phyloP scores from a whole-genome alignment of 805 yeast species.

The Candida yuanshanica region DNA sequence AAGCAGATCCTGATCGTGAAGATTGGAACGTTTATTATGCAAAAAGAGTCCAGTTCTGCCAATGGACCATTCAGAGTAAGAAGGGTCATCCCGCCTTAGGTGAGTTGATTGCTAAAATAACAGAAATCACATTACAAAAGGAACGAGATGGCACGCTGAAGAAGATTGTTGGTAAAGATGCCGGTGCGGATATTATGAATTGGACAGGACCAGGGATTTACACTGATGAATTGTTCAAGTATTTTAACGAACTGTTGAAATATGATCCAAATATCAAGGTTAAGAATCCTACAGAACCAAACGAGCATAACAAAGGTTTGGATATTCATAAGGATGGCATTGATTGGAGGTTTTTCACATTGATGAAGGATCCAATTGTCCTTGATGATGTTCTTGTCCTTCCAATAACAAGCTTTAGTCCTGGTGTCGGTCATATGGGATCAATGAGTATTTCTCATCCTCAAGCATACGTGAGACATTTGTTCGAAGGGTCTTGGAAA shows the following conservation, averaged over 20 bases:
- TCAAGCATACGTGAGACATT: slow-evolving; percentile 55
- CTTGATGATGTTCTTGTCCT: slow-evolving; percentile 65
- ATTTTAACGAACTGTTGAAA: slow-evolving; percentile 50
- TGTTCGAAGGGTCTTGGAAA: slow-evolving; percentile 67
- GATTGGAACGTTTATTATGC: slow-evolving; percentile 96
- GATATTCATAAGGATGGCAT: slow-evolving; percentile 29
- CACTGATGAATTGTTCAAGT: slow-evolving; percentile 80
- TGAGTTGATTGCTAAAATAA: slow-evolving; percentile 72
- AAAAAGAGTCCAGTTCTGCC: slow-evolving; percentile 89
- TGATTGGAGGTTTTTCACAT: slow-evolving; percentile 61
- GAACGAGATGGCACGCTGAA: slow-evolving; percentile 40
- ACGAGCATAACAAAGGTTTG: slow-evolving; percentile 27
- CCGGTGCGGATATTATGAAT: slow-evolving; percentile 77
- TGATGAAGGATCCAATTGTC: slow-evolving; percentile 46
- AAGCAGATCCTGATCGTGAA: slow-evolving; percentile 93
- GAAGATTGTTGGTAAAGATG: slow-evolving; percentile 48
- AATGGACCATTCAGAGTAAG: slow-evolving; percentile 92
- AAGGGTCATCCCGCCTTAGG: slow-evolving; percentile 87
- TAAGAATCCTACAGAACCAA: slow-evolving; percentile 14
- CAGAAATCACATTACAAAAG: slow-evolving; percentile 64
- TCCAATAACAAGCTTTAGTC: slow-evolving; percentile 66
- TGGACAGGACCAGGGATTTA: slow-evolving; percentile 98
- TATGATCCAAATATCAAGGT: slow-evolving; percentile 3
- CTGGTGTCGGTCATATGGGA: slow-evolving; percentile 70
- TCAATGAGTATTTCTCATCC: slow-evolving; percentile 36